Base-by-base conservation (phyloP, 345 rosid species). In the Carallia pectinifolia region DNA sequence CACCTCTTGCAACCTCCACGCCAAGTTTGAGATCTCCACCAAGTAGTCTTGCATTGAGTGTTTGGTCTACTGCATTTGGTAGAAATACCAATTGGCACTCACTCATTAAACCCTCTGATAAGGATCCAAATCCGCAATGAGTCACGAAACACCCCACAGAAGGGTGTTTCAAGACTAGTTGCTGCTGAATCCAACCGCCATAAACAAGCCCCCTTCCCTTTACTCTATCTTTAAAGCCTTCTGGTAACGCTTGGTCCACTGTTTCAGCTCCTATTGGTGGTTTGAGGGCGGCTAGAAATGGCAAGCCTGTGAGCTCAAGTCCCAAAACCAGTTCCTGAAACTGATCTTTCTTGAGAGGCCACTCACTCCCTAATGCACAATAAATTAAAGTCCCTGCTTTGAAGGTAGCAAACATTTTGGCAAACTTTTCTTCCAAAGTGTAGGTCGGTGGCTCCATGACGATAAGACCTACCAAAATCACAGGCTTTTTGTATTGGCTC, bases 131-230 rank as follows among this genome's bases (percentile, higher is more conserved):
- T 34, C 89, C 85, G 37, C 84, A 83, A 12, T 83, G 84, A 6
- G 84, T 79, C 56, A 84, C 79, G n/a, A 84, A 84, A 68, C 85
- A 81, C 58, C 85, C 84, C 0, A 79, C 67, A 9, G 82, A 77
- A 16, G 69, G 74, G 61, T 80, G 86, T 15, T 44, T 47, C 8
- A 81, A 64, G n/a, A 76, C 78, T 53, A 69, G 30, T 37, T 76
- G 75, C 53, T 83, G 82, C 36, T 71, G 80, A 10, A 79, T 73
- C 81, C 81, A 84, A 17, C 66, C 74, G 7, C 81, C 81, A 50
- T 60, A 61, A 30, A 84, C 66, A 18, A 53, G 37, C 4, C 85
- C 77, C 59, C 74, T 72, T 36, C 74, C 82, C 61, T 64, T 56
- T 0, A 70, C 64, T 54, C 69, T 31, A 31, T 50, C 31, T 53